phyloP scores from a whole-genome alignment of 495 filamentous ascomycete genomes.

The Amphirosellinia nigrospora region DNA sequence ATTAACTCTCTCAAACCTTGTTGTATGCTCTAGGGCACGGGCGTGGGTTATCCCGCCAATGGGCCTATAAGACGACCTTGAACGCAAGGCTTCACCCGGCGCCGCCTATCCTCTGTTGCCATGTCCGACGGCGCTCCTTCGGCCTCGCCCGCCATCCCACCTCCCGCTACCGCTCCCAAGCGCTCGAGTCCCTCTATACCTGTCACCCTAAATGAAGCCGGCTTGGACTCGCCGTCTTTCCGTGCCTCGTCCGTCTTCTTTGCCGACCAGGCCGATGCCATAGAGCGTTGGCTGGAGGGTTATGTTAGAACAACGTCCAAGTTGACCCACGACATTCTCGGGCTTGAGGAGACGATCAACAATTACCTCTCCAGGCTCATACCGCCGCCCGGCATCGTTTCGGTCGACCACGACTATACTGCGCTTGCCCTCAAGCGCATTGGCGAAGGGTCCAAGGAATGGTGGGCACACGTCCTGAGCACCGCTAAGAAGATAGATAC shows the following conservation, averaged over 20 bases:
- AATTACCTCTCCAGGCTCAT: conserved; percentile 73
- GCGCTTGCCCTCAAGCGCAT: conserved; percentile 81
- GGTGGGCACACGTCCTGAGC: conserved; percentile 77
- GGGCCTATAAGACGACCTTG: conserved; percentile 10
- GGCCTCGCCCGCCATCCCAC: conserved; percentile 23
- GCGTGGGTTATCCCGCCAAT: conserved; percentile 6
- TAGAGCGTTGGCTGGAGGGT: conserved; percentile 92
- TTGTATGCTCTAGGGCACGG: not conserved
- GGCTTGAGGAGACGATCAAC: conserved; percentile 72
- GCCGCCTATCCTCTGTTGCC: conserved; percentile 12
- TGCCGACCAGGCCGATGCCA: conserved; percentile 85
- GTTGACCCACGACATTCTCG: conserved; percentile 73
- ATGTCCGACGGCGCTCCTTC: conserved; percentile 30
- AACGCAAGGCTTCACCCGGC: conserved; percentile 11
- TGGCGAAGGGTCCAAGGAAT: conserved; percentile 82
- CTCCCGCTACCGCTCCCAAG: conserved; percentile 31
- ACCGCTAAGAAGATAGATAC: conserved; percentile 76
- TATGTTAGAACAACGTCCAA: conserved; percentile 81
- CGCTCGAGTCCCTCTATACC: conserved; percentile 59
- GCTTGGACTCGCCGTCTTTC: conserved; percentile 94
- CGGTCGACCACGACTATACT: conserved; percentile 93
- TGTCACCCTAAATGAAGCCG: conserved; percentile 91
- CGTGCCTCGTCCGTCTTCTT: conserved; percentile 88
- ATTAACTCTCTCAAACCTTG: not conserved
- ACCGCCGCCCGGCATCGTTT: conserved; percentile 69